Evolutionary conservation across 768 basidiomycete species (phyloP), one percentile per base, ranked within the genome.

Genomic region (Hygrocybe coccinea): DNA sequence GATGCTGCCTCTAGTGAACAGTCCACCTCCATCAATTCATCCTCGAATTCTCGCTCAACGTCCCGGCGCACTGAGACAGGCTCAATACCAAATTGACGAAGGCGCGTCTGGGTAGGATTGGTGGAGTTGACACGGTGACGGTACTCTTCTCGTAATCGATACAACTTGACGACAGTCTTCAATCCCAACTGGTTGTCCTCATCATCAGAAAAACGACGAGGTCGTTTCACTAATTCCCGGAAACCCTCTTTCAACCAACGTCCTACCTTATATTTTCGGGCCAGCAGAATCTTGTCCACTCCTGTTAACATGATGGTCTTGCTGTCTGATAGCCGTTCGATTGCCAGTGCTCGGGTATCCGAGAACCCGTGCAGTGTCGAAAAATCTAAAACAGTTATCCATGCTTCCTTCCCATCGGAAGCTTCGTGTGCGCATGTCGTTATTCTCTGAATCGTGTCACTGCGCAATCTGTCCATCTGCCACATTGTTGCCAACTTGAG

Each of bases 401-500:
- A 46, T 5, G 5, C 21, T 19, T 46, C 12, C 15, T 22, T 49
- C 17, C n/a, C 24, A 12, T 48, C 37, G n/a, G n/a, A n/a, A n/a
- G n/a, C n/a, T n/a, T n/a, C n/a, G n/a, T n/a, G n/a, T n/a, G n/a
- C n/a, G n/a, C n/a, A n/a, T 15, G 54, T 12, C 37, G 48, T 5
- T 34, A 56, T 24, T 10, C 22, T 2, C n/a, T 49, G 35, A 12
- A 12, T 34, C 25, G 9, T 24, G 47, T 34, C 35, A 33, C 25
- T 35, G 10, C 22, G 34, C 35, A 24, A 49, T n/a, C 29, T 38
- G 22, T 35, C 5, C 29, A 45, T 49, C 14, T 46, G 10, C 56
- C 56, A 57, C 39, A 54, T 12, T 12, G 56, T 24, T 8, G 52
- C 10, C 22, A 57, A 49, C 46, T 46, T 57, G 25, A 57, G 45